Conservation (phyloP, 805 yeast species). For the Starmerella potacharoeniae region DNA sequence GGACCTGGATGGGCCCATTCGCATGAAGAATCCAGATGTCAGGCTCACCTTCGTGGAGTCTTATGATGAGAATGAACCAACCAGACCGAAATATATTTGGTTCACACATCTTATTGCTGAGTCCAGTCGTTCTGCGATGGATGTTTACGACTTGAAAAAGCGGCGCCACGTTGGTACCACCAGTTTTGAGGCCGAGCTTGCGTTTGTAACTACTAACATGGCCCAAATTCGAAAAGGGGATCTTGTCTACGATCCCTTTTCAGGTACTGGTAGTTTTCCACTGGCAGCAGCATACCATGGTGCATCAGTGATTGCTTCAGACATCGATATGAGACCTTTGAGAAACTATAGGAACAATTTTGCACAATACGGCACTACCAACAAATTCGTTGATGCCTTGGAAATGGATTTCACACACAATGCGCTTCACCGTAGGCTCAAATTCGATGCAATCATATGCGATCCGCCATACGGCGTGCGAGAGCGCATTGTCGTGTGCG, state of each 20-base stretch:
- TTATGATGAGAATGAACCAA: constrained; percentile 39
- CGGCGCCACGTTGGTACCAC: constrained; percentile 91
- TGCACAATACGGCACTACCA: constrained; percentile 52
- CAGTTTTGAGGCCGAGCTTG: constrained; percentile 87
- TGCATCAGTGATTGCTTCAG: constrained; percentile 72
- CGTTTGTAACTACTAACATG: constrained; percentile 76
- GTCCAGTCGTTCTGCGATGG: constrained; percentile 54
- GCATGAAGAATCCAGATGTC: constrained; percentile 65
- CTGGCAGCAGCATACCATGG: constrained; percentile 82
- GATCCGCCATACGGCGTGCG: constrained; percentile 98
- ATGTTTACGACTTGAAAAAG: constrained; percentile 66
- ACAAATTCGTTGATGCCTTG: constrained; percentile 57
- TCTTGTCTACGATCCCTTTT: constrained; percentile 84
- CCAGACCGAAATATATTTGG: constrained; percentile 45
- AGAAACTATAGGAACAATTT: constrained; percentile 68
- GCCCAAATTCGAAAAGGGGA: constrained; percentile 60
- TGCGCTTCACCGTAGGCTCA: constrained; percentile 52
- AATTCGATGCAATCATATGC: constrained; percentile 72
- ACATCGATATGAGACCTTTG: constrained; percentile 72
- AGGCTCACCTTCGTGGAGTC: constrained; percentile 65
- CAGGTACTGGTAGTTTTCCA: constrained; percentile 91
- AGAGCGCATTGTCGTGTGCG: constrained; percentile 88
- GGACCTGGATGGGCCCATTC: constrained; percentile 59
- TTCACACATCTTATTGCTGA: constrained; percentile 71
- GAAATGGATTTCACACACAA: constrained; percentile 94